Conservation (phyloP, 2,329 filamentous ascomycete genomes). For the Cryoendolithus antarcticus region DNA sequence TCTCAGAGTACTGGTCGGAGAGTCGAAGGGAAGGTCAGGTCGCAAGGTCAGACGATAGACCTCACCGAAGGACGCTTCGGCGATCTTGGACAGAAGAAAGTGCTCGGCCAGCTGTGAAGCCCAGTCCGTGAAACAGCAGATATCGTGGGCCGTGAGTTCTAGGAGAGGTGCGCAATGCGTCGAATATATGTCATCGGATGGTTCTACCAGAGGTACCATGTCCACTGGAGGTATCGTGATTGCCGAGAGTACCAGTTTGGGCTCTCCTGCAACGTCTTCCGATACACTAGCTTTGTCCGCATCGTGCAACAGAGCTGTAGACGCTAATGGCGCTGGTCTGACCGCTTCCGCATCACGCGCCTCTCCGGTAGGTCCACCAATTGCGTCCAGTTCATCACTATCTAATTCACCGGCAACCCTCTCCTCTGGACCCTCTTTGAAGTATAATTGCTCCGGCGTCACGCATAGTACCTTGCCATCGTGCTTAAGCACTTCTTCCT, state of each 20-base stretch:
- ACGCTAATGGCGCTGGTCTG: too few species aligned
- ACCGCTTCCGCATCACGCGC: too few species aligned
- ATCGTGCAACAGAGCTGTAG: too few species aligned
- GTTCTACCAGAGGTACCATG: not conserved
- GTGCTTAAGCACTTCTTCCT: too few species aligned
- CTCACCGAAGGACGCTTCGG: slow-evolving; percentile 54
- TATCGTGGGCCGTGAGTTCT: slow-evolving; percentile 19
- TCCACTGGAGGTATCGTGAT: not conserved
- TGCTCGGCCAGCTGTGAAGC: slow-evolving; percentile 27
- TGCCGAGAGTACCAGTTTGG: not conserved
- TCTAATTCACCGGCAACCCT: too few species aligned
- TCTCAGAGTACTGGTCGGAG: slow-evolving; percentile 9
- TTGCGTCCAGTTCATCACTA: too few species aligned
- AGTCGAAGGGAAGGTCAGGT: slow-evolving; percentile 12
- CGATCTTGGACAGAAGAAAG: slow-evolving; percentile 47
- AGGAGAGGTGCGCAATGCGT: slow-evolving; percentile 18
- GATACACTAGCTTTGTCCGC: not conserved
- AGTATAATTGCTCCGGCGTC: too few species aligned
- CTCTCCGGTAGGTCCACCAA: too few species aligned
- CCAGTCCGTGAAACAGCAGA: slow-evolving; percentile 29
- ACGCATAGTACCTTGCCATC: too few species aligned
- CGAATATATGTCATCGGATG: slow-evolving; percentile 8
- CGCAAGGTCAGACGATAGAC: slow-evolving; percentile 45
- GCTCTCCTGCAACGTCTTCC: not conserved
- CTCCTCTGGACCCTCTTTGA: too few species aligned